Evolutionary conservation across 2,329 filamentous ascomycete species (phyloP).

Genomic region (Sporothrix curviconia): DNA sequence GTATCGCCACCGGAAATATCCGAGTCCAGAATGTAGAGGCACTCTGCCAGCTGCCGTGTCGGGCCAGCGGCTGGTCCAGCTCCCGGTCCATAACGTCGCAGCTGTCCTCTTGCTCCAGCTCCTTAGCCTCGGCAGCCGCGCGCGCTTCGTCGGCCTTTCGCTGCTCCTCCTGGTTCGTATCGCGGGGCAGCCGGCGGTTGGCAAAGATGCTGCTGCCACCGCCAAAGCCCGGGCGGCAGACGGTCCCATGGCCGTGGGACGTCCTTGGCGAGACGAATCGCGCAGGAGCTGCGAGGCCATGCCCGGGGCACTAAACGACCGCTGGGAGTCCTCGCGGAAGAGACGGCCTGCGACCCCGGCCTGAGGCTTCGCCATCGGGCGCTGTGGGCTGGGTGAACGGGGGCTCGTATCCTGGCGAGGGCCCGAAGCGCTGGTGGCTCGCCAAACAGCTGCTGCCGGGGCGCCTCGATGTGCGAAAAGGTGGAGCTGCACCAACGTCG

Average conservation of each 20-base stretch:
- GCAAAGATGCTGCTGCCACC: conserved; percentile 6
- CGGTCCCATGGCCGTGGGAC: conserved; percentile 24
- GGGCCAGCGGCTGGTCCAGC: conserved; percentile 55
- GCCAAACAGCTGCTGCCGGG: conserved; percentile 45
- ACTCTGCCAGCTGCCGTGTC: conserved; percentile 58
- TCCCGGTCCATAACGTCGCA: conserved; percentile 56
- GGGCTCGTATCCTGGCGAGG: conserved; percentile 51
- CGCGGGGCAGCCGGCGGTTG: conserved; percentile 38
- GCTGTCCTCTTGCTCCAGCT: conserved; percentile 63
- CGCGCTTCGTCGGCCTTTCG: conserved; percentile 47
- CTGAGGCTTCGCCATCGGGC: conserved; percentile 14
- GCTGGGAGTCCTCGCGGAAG: conserved; percentile 45
- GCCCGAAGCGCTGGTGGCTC: conserved; percentile 51
- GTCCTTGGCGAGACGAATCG: conserved; percentile 30
- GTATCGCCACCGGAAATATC: conserved; percentile 48
- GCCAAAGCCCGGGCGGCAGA: conserved; percentile 10
- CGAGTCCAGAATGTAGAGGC: conserved; percentile 46
- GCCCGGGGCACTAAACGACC: conserved; percentile 56
- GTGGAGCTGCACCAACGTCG: conserved; percentile 40
- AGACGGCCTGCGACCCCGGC: conserved; percentile 30
- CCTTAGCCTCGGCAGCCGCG: conserved; percentile 50
- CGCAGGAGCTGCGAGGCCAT: conserved; percentile 49
- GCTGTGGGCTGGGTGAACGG: conserved; percentile 66
- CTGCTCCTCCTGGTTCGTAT: conserved; percentile 44
- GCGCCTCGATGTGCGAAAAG: conserved; percentile 39